Evolutionary conservation across 2,329 filamentous ascomycete species (phyloP).

Genomic region (Scytalidium lignicola): DNA sequence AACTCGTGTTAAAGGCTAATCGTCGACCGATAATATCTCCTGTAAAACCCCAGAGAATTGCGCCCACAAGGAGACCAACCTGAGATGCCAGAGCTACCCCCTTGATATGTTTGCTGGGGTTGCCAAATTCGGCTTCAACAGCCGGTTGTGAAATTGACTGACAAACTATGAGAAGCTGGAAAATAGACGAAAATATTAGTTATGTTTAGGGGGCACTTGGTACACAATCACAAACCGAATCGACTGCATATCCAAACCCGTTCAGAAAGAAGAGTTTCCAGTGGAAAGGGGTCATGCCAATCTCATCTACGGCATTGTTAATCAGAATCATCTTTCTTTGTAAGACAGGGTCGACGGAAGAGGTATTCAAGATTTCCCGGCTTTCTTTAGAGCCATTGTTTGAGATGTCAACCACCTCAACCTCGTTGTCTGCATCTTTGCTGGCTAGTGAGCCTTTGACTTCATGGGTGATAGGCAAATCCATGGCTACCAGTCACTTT

Average conservation of each 20-base stretch:
- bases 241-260: conserved; percentile 47
- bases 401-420: too few relatives aligned
- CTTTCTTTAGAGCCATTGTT: too few relatives aligned
- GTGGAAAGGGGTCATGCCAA: conserved; percentile 56
- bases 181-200: conserved; percentile 27
- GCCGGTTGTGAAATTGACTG: conserved; percentile 28
- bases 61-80: conserved; percentile 36
- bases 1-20: conserved; percentile 60
- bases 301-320: conserved; percentile 42
- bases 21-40: conserved; percentile 54
- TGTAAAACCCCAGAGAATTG: conserved; percentile 45
- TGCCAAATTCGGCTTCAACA: conserved; percentile 16
- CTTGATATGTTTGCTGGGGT: conserved; percentile 24
- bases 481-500: too few relatives aligned
- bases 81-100: conserved; percentile 36
- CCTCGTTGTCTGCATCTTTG: too few relatives aligned
- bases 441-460: too few relatives aligned
- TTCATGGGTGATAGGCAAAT: too few relatives aligned
- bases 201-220: conserved; percentile 1
- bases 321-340: conserved; percentile 34
- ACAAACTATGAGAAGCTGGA: conserved; percentile 31
- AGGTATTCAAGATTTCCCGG: not conserved
- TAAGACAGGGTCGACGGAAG: conserved; percentile 31
- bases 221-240: conserved; percentile 15
- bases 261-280: conserved; percentile 57